Evolutionary conservation across 1,284 basidiomycete genomes (phyloP).

Genomic region (Ceratobasidium sp.): DNA sequence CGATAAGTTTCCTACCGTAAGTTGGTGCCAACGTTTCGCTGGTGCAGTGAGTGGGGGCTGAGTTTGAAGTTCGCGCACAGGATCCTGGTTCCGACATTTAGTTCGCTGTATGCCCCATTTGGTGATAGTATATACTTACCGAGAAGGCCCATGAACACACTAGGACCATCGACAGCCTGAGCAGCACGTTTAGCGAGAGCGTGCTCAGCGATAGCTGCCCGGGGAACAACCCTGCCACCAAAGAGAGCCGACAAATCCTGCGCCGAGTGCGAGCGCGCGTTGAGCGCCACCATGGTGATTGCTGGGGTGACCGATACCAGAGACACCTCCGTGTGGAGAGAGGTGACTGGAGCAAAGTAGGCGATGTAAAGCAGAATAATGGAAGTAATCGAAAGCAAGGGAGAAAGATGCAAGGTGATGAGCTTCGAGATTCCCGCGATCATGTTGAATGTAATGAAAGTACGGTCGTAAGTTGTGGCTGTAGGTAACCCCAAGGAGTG

Average conservation of each 20-base stretch:
- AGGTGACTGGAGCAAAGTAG: conserved; percentile 68
- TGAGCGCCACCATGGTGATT: conserved; percentile 51
- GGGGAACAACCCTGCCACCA: conserved; percentile 35
- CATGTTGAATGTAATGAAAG: conserved; percentile 59
- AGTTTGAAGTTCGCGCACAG: conserved; percentile 67
- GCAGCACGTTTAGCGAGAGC: conserved; percentile 35
- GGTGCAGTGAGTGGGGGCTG: conserved; percentile 66
- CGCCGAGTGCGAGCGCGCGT: conserved; percentile 54
- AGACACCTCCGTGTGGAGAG: conserved; percentile 70
- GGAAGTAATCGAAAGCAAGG: conserved; percentile 71
- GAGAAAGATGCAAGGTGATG: conserved; percentile 73
- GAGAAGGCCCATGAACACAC: conserved; percentile 70
- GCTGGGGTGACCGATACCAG: conserved; percentile 73
- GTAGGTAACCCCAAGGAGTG: conserved; percentile 15
- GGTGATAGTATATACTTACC: conserved; percentile 57
- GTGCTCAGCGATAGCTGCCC: conserved; percentile 35
- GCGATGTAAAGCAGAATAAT: conserved; percentile 72
- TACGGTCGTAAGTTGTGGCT: conserved; percentile 3
- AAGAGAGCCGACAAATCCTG: conserved; percentile 48
- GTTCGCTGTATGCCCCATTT: conserved; percentile 35
- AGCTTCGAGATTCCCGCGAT: conserved; percentile 76
- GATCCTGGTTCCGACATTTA: conserved; percentile 63
- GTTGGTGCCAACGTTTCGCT: conserved; percentile 65
- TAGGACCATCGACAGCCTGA: conserved; percentile 71
- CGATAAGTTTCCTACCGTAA: conserved; percentile 63